Conservation (phyloP, 768 basidiomycete species). For the Butyriboletus loyo region DNA sequence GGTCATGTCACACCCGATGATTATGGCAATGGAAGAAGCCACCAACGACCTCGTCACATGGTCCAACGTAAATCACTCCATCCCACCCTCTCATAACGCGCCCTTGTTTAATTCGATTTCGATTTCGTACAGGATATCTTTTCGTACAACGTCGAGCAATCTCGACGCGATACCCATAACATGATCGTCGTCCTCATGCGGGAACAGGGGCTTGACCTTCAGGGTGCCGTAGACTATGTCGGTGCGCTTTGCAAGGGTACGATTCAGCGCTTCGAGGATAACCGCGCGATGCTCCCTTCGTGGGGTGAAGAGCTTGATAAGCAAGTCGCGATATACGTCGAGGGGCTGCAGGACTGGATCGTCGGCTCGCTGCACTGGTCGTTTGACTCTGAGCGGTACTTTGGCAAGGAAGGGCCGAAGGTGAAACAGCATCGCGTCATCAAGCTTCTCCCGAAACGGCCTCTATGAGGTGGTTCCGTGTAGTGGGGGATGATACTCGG, state of each 20-base stretch:
- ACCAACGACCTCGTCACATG: constrained; percentile 53
- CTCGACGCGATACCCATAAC: constrained; percentile 66
- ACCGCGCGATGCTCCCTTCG: constrained; percentile 49
- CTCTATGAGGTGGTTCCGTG: constrained; percentile 13
- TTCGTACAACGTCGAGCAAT: constrained; percentile 75
- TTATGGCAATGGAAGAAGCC: constrained; percentile 43
- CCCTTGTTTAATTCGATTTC: constrained; percentile 6
- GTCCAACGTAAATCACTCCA: constrained; percentile 36
- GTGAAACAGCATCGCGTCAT: constrained; percentile 55
- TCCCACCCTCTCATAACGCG: not conserved
- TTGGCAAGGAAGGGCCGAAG: constrained; percentile 52
- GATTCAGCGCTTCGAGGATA: constrained; percentile 50
- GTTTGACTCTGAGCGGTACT: constrained; percentile 67
- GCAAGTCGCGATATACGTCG: constrained; percentile 56
- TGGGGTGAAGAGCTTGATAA: constrained; percentile 61
- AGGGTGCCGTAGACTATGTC: constrained; percentile 61
- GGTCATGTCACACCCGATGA: constrained; percentile 48
- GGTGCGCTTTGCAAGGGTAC: constrained; percentile 58
- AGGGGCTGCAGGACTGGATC: constrained; percentile 69
- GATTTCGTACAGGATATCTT: constrained; percentile 70
- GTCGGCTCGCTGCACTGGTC: constrained; percentile 73
- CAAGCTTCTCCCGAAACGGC: constrained; percentile 43
- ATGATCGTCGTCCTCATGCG: constrained; percentile 71
- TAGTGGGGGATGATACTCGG: not conserved
- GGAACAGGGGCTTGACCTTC: constrained; percentile 53